These are phyloP conservation scores for Metschnikowia drakensbergensis DNA, from an alignment of 805 yeast genomes.

Conservation along the genomic window DNA sequence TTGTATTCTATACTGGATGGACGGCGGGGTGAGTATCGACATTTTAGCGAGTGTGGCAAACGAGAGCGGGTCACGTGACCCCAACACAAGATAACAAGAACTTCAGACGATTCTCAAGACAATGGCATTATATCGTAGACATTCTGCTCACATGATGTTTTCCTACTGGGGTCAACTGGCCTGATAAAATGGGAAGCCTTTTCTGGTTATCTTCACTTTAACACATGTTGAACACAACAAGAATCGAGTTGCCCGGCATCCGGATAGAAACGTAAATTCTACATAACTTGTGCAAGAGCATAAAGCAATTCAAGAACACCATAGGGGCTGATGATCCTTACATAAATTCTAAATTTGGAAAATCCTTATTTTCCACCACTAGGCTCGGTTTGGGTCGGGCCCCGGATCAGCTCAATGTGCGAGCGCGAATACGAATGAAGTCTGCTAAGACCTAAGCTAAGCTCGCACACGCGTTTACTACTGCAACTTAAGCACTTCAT, in stretches of 20 bases:
- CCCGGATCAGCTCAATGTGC: not conserved
- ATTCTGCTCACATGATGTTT: too few relatives aligned
- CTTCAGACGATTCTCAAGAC: not conserved
- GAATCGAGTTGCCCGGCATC: too few relatives aligned
- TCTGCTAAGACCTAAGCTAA: not conserved
- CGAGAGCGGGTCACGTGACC: conserved; percentile 3
- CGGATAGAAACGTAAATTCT: too few relatives aligned
- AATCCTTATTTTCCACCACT: not conserved
- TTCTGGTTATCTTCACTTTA: too few relatives aligned
- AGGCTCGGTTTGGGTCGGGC: not conserved
- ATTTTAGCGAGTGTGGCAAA: conserved; percentile 6
- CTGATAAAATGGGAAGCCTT: too few relatives aligned
- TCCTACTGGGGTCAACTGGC: too few relatives aligned
- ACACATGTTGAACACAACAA: too few relatives aligned
- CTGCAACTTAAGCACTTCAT: not conserved
- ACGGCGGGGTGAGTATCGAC: conserved; percentile 1
- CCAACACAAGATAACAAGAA: not conserved
- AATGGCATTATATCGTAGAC: too few relatives aligned
- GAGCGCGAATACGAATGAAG: conserved; percentile 1
- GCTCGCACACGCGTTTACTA: not conserved
- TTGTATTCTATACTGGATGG: not conserved
- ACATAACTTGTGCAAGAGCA: too few relatives aligned
- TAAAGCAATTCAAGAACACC: too few relatives aligned
- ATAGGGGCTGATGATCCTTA: too few relatives aligned
- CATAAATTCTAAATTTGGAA: too few relatives aligned